These are phyloP conservation scores for Arachnomyces sp. DNA, from an alignment of 2,329 filamentous ascomycete species.

Conservation along the genomic window DNA sequence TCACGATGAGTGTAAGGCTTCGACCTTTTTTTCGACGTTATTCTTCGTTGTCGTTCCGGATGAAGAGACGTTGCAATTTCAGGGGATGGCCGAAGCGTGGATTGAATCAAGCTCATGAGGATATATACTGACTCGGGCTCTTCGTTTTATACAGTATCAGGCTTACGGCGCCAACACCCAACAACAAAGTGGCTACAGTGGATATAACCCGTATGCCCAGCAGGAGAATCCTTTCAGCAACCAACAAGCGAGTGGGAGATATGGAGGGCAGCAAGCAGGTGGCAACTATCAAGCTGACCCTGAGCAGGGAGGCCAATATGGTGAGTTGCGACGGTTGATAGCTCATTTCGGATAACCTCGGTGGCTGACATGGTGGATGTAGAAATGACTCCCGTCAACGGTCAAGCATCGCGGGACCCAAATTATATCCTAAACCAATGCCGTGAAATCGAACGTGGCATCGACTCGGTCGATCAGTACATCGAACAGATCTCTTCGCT, in stretches of 20 bases:
- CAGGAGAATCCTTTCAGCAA: constrained; percentile 20
- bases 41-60: not conserved
- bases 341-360: not conserved
- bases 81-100: not conserved
- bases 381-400: constrained; percentile 38
- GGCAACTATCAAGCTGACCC: no score
- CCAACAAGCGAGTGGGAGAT: constrained; percentile 1
- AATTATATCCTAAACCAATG: constrained; percentile 80
- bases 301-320: no score
- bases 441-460: constrained; percentile 66
- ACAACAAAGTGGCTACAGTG: constrained; percentile 29
- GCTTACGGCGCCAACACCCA: constrained; percentile 34
- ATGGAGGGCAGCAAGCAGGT: no score
- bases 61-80: not conserved
- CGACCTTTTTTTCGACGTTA: constrained; percentile 6
- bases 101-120: not conserved
- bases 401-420: constrained; percentile 44
- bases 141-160: constrained; percentile 8
- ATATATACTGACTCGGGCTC: no score
- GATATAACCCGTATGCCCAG: constrained; percentile 37
- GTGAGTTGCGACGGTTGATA: no score
- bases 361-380: constrained; percentile 9
- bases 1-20: constrained; percentile 46
- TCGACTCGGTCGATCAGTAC: constrained; percentile 64
- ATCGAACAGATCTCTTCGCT: constrained; percentile 63